Percentiles rank a stretch among this genome's conserved stretches.
Conservation (phyloP, 2,329 filamentous ascomycete species). For the Hirsutella rhossiliensis region DNA sequence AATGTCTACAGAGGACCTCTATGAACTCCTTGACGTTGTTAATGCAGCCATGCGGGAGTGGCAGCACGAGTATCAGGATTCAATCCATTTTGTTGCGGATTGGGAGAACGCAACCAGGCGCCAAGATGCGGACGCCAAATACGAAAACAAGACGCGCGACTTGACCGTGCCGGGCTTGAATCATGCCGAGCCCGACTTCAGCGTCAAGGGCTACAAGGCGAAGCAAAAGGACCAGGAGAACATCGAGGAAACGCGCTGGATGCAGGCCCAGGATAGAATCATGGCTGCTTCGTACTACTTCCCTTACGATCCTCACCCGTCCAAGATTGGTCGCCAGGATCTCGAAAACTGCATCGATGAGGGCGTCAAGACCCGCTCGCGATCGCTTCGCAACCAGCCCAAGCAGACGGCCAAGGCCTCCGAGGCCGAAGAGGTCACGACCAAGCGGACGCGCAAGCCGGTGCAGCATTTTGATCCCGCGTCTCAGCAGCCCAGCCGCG, state of each 20-base stretch:
- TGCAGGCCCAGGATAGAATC: conserved; percentile 42
- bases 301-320: conserved; percentile 42
- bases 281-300: conserved; percentile 50
- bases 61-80: conserved; percentile 40
- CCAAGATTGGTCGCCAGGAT: conserved; percentile 47
- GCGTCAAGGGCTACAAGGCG: conserved; percentile 38
- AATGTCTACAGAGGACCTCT: conserved; percentile 34
- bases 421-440: conserved; percentile 37
- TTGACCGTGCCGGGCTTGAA: conserved; percentile 25
- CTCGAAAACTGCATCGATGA: conserved; percentile 35
- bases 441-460: conserved; percentile 42
- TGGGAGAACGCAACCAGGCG: conserved; percentile 44
- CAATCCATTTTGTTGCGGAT: conserved; percentile 40
- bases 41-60: conserved; percentile 35
- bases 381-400: conserved; percentile 44
- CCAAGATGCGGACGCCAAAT: conserved; percentile 33
- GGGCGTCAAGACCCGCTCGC: conserved; percentile 37
- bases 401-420: conserved; percentile 47
- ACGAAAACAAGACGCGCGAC: conserved; percentile 14
- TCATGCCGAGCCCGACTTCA: conserved; percentile 38
- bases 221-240: conserved; percentile 28
- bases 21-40: conserved; percentile 28
- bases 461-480: conserved; percentile 38
- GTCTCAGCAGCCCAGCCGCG: conserved; percentile 36
- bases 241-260: conserved; percentile 27